phyloP scores from a whole-genome alignment of 345 rosid genomes.

The Gossypium thurberi region DNA sequence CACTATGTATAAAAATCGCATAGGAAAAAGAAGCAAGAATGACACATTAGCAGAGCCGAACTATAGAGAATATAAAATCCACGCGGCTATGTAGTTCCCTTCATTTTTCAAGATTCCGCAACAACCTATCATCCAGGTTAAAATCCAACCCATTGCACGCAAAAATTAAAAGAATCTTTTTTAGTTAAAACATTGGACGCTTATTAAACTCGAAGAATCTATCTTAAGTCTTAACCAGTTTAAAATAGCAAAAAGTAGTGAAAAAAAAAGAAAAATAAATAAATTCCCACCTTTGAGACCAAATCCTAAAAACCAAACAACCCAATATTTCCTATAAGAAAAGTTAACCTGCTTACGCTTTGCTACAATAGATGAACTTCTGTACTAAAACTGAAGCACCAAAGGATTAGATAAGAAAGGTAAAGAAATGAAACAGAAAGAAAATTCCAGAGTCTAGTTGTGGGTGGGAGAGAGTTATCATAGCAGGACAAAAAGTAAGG shows the following conservation, averaged over 20 bases:
- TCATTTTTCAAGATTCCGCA: neutral
- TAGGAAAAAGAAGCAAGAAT: neutral
- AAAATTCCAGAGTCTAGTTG: conserved; percentile 6
- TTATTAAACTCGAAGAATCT: neutral
- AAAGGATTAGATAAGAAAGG: conserved; percentile 13
- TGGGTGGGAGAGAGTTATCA: conserved; percentile 17
- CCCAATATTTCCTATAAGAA: conserved; percentile 6
- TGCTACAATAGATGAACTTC: neutral
- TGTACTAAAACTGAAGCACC: conserved; percentile 21
- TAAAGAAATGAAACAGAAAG: neutral
- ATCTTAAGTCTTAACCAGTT: neutral
- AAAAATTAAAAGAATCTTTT: too few species aligned
- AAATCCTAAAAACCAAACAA: conserved; percentile 14
- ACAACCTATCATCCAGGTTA: neutral
- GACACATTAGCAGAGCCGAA: conserved; percentile 2
- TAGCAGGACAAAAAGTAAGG: conserved; percentile 18
- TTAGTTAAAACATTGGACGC: neutral
- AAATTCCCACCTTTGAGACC: conserved; percentile 27
- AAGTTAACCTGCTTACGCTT: neutral
- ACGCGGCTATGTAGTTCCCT: neutral
- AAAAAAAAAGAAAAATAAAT: conserved; percentile 17
- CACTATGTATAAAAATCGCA: neutral
- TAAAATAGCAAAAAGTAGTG: conserved; percentile 1
- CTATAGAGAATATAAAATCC: neutral
- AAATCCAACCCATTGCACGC: neutral